Base-by-base conservation (phyloP, 1,139 yeast genomes). In the Suhomyces chickasaworum region DNA sequence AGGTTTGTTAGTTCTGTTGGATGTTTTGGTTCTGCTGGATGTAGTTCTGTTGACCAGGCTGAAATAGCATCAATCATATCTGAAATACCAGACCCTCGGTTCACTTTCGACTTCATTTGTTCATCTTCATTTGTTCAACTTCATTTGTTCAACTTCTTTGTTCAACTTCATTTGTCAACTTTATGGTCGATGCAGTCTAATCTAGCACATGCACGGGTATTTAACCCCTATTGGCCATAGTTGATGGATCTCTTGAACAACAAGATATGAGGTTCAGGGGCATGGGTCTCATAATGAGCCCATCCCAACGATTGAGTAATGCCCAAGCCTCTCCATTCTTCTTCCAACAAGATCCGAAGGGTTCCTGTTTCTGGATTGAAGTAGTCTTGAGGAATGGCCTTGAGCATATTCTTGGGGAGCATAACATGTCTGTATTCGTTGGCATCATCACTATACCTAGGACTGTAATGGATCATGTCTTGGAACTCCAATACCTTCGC, bases 241-340 rank as follows among this genome's bases (percentile, higher is more conserved):
- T 71, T 72, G 47, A 68, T 71, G 47, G 85, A 80, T 59, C 89
- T 75, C 64, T 91, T 93, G 74, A 95, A 95, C 53, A 95, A 75
- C 52, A 95, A 73, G 52, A 95, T 93, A 64, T 95, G 99, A 22
- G 99, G 99, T 66, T 95, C 99, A 30, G 99, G 99, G 0, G 97
- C 84, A 67, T 95, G 99, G 43, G 97, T 91, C 62, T 93, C 99
- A 64, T 93, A 95, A 66, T 95, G 99, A 43, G 81, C 95, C 99
- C 99, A 95, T 1, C 99, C 99, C 51, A 95, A 75, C 39, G 96
- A 88, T 66, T 93, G 99, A 9, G 99, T 95, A 59, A 95, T 90
- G 3, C 99, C 99, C 47, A 95, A 75, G 2, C 98, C 98, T 66
- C 99, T 79, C 99, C 99, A 95, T 68, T 95, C 99, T 56, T 93